Conservation (phyloP, 371 early-diverging fungal species). For the Blakeslea trispora region DNA sequence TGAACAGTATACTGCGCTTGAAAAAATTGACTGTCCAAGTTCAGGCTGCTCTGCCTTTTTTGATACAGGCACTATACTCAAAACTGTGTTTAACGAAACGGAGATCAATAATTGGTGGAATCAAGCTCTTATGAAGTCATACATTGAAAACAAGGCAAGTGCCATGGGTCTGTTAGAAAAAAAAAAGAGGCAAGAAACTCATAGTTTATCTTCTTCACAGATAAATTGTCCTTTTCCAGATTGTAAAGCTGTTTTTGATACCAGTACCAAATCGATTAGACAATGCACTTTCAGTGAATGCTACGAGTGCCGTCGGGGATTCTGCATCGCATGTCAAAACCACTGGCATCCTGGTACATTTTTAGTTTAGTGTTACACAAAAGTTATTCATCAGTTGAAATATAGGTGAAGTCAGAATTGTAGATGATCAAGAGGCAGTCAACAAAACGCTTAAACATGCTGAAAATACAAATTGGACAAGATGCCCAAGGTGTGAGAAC, state of each 20-base stretch:
- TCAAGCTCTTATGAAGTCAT: constrained; percentile 4
- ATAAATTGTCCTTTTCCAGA: constrained; percentile 13
- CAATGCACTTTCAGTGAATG: constrained; percentile 24
- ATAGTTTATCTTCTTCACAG: too few relatives aligned
- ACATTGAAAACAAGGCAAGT: constrained; percentile 15
- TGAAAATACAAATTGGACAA: constrained; percentile 10
- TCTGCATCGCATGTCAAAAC: constrained; percentile 22
- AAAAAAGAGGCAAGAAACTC: too few relatives aligned
- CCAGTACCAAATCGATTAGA: not conserved
- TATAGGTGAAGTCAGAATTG: constrained; percentile 9
- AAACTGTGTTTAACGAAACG: not conserved
- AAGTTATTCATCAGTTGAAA: not conserved
- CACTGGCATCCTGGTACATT: constrained; percentile 28
- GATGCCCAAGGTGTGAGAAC: constrained; percentile 20
- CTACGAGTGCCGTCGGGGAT: constrained; percentile 23
- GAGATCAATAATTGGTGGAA: constrained; percentile 18
- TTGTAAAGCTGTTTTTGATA: constrained; percentile 22
- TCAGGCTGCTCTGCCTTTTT: constrained; percentile 5
- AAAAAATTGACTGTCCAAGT: constrained; percentile 12
- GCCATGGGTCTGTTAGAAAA: too few relatives aligned
- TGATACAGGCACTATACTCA: not conserved
- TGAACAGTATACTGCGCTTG: not conserved
- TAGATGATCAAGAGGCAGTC: constrained; percentile 11
- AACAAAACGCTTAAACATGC: constrained; percentile 9
- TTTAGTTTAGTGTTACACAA: constrained; percentile 5